Percentiles rank a stretch among this genome's conserved stretches.
Conservation (phyloP, 306 rosid genomes). For the Begonia loranthoides region DNA sequence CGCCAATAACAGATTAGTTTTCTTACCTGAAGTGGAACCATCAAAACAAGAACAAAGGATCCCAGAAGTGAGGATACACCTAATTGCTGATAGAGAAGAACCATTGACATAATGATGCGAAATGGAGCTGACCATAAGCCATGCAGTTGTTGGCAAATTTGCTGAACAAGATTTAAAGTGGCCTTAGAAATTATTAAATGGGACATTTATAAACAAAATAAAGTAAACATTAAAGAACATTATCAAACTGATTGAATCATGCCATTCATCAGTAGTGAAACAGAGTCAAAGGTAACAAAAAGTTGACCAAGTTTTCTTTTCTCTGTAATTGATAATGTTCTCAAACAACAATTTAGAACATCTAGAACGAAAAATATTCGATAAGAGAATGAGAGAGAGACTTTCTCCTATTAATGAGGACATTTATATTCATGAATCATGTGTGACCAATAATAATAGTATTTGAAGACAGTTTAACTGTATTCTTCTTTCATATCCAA, state of each 20-base stretch:
- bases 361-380: too few species aligned
- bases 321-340: too few species aligned
- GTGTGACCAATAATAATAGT: background rate
- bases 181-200: background rate
- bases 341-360: too few species aligned
- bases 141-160: constrained; percentile 66
- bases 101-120: constrained; percentile 53
- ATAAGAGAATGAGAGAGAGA: too few species aligned
- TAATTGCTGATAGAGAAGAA: constrained; percentile 82
- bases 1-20: too few species aligned
- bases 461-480: too few species aligned
- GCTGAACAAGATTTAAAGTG: constrained; percentile 27
- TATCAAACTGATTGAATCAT: background rate
- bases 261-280: too few species aligned
- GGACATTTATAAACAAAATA: background rate
- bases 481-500: background rate
- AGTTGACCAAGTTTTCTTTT: too few species aligned
- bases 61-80: constrained; percentile 86
- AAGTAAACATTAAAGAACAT: background rate
- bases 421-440: background rate
- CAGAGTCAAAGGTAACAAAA: too few species aligned
- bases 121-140: constrained; percentile 88
- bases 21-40: constrained; percentile 2
- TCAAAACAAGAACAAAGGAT: constrained; percentile 14
- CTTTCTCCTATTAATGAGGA: too few species aligned